phyloP scores from a whole-genome alignment of 495 filamentous ascomycete genomes.

The Lindgomyces ingoldianus region DNA sequence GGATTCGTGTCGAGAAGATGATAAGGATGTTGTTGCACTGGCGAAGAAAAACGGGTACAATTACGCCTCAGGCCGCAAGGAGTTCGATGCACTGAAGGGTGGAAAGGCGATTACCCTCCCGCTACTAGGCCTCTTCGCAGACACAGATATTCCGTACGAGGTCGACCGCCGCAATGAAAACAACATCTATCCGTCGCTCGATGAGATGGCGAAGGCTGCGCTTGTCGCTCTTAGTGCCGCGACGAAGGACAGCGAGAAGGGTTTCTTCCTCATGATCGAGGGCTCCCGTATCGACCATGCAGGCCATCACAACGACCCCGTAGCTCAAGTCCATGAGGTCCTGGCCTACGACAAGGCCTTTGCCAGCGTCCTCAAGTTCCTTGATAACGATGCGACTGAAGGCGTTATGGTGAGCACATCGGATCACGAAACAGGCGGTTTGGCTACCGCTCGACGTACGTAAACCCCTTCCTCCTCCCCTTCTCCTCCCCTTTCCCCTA shows the following conservation, averaged over 20 bases:
- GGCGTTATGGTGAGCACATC: conserved; percentile 84
- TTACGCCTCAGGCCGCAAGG: conserved; percentile 69
- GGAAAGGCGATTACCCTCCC: conserved; percentile 78
- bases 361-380: conserved; percentile 76
- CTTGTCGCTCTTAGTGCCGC: conserved; percentile 76
- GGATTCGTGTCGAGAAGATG: conserved; percentile 76
- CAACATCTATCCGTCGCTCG: conserved; percentile 80
- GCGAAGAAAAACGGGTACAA: conserved; percentile 76
- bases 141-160: conserved; percentile 84
- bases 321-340: conserved; percentile 92
- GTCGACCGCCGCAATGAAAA: conserved; percentile 79
- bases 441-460: conserved; percentile 76
- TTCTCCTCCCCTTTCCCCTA: no score
- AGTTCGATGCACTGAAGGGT: conserved; percentile 73
- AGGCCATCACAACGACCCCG: conserved; percentile 92
- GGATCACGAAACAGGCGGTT: conserved; percentile 93
- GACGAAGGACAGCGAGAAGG: conserved; percentile 80
- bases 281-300: conserved; percentile 95
- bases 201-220: conserved; percentile 88
- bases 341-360: conserved; percentile 89
- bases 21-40: conserved; percentile 65
- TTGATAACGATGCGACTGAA: conserved; percentile 69
- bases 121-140: conserved; percentile 82
- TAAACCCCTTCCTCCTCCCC: conserved; percentile 9
- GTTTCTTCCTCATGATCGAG: conserved; percentile 98